Evolutionary conservation across 2,329 filamentous ascomycete species (phyloP), one percentile per base, ranked within the genome.

Genomic region (Aquanectria penicillioides): DNA sequence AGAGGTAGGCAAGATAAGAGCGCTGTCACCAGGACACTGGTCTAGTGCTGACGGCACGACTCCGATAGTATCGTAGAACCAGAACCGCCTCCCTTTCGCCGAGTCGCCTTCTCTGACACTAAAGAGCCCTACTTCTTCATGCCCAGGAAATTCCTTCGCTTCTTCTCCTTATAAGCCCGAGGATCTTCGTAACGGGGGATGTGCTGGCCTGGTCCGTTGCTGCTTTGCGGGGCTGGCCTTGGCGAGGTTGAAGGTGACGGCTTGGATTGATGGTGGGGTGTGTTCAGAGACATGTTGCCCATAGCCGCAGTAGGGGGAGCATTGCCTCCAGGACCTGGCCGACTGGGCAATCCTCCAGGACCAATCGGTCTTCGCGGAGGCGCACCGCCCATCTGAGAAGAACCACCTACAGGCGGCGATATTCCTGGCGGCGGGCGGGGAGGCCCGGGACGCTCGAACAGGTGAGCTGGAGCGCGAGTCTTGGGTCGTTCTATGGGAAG

Each of bases 401-500:
- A n/a, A n/a, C 20, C 40, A 48, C 55, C 62, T 58, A 46, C 44
- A 28, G 64, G 58, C 15, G 57, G 65, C 6, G 53, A 71, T 62
- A 54, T 73, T 55, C 34, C 68, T 59, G 70, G 71, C 63, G 58
- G 74, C 62, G 79, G 74, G 50, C 81, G 81, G 6, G 81, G 81
- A 9, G 83, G 83, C 3, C 83, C 78, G 1, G 89, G 86, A 4
- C 88, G 86, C 75, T 97, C 93, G 67, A 95, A 95, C 9, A 99
- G 78, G 77, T 97, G 92, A 6, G 89, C 89, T 1, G 95, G 95
- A 1, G 94, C 91, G 61, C 89, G 89, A n/a, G 88, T 90, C 69
- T 89, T 88, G 3, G 93, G 92, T 33, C 89, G 83, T 61, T 97
- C 93, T 55, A 89, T 82, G 1, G 94, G 95, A 5, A 99, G 85